Base-by-base conservation (phyloP, 2,329 filamentous ascomycete genomes). In the Fusarium torulosum region DNA sequence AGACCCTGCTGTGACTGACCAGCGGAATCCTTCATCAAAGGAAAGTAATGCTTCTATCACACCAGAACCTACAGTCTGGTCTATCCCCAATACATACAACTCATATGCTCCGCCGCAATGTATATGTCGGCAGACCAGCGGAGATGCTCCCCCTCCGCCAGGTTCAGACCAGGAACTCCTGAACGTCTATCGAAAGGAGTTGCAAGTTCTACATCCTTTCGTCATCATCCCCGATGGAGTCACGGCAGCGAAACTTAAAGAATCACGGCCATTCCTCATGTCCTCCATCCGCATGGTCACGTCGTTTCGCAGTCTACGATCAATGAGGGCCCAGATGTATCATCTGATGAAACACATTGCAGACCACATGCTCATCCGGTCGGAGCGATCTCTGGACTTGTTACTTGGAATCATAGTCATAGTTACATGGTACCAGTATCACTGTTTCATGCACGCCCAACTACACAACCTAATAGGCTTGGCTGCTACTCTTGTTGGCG, bases 401-500 rank as follows among this genome's bases (percentile, higher is more conserved):
- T 72, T 86, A 0, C 77, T 83, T 54, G 82, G 83, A 0, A 79
- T 86, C 4, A 71, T 86, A 4, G 79, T 86, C 1, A 79, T 86
- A 25, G 64, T 84, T 4, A 80, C 80, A 0, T 86, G 80, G 78
- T 85, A 86, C 55, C 84, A 86, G 45, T 83, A 86, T 50, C 84
- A 86, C 69, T 86, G 84, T 66, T 79, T 85, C 63, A 78, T 83
- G 72, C 84, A 86, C 51, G 78, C 80, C 1, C 85, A 87, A 60
- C 72, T 87, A 14, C 81, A 82, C 67, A 86, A 84, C 51, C 74
- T 87, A 4, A 71, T 86, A 4, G 78, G 82, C 10, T 66, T 88
- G 20, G 82, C 84, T 2, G 73, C 79, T 14, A 83, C 81, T 6
- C 77, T 87, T 3, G 75, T 81, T 9, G 79, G 79, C 0, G 84